phyloP scores from a whole-genome alignment of 805 yeast genomes.

The Aciculoconidium aculeatum region DNA sequence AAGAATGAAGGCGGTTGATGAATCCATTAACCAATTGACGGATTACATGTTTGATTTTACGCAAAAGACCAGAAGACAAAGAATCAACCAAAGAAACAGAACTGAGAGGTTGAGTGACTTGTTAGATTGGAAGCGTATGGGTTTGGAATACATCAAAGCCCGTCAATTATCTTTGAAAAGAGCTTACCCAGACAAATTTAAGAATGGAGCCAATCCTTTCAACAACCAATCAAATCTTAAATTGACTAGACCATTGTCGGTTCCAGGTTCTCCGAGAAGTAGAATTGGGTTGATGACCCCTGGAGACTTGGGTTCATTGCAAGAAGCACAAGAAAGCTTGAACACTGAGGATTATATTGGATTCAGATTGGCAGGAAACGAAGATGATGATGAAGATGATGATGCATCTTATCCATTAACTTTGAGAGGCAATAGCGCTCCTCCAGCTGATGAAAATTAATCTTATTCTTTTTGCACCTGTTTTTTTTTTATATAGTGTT shows the following conservation, averaged over 20 bases:
- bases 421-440: constrained; percentile 44
- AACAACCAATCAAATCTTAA: constrained; percentile 48
- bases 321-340: constrained; percentile 72
- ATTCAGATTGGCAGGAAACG: constrained; percentile 41
- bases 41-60: constrained; percentile 87
- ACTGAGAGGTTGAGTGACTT: constrained; percentile 91
- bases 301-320: constrained; percentile 94
- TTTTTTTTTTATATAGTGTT: background rate
- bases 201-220: constrained; percentile 44
- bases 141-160: constrained; percentile 92
- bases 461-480: background rate
- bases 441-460: constrained; percentile 24
- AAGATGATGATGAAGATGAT: constrained; percentile 33
- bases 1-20: constrained; percentile 86
- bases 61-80: constrained; percentile 86
- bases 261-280: constrained; percentile 94
- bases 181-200: constrained; percentile 85
- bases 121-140: constrained; percentile 98
- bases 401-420: constrained; percentile 40
- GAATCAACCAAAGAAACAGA: constrained; percentile 96
- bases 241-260: constrained; percentile 86
- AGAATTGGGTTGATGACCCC: constrained; percentile 84
- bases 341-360: constrained; percentile 72
- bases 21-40: constrained; percentile 83
- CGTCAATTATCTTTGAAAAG: constrained; percentile 86